These are phyloP conservation scores for Phytophthora macrochlamydospora DNA, from an alignment of 352 stramenopile species.

Conservation along the genomic window DNA sequence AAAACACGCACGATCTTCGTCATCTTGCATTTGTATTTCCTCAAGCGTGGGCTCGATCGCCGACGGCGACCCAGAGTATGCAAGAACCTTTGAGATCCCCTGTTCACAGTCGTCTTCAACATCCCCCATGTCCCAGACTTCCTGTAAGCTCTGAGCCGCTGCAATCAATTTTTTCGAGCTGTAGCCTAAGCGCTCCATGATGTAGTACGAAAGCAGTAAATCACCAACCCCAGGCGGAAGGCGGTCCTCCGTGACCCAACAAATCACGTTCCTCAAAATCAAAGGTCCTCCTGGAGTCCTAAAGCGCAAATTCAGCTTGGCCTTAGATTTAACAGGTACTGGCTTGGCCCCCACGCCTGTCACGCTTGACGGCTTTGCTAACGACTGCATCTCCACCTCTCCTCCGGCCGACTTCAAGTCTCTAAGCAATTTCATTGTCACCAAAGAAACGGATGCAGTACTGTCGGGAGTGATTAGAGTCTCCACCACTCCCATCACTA, in stretches of 20 bases:
- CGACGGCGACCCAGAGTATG: neutral
- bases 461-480: neutral
- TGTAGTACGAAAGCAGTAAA: neutral
- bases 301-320: neutral
- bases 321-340: neutral
- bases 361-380: neutral
- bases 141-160: neutral
- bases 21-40: neutral
- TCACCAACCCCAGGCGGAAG: neutral
- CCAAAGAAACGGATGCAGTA: neutral
- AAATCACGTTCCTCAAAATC: neutral
- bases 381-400: neutral
- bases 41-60: neutral
- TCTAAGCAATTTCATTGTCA: neutral
- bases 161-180: neutral
- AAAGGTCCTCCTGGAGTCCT: neutral
- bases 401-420: neutral
- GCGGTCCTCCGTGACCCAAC: neutral
- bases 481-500: neutral
- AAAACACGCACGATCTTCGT: neutral
- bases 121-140: neutral
- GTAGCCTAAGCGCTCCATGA: neutral
- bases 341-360: neutral
- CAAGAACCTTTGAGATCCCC: neutral
- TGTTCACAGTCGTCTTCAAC: neutral